A percentile compares a stretch with the other conserved stretches of the same genome.
These are phyloP conservation scores for Citrus reticulata DNA, from an alignment of 345 rosid genomes.

Conservation along the genomic window DNA sequence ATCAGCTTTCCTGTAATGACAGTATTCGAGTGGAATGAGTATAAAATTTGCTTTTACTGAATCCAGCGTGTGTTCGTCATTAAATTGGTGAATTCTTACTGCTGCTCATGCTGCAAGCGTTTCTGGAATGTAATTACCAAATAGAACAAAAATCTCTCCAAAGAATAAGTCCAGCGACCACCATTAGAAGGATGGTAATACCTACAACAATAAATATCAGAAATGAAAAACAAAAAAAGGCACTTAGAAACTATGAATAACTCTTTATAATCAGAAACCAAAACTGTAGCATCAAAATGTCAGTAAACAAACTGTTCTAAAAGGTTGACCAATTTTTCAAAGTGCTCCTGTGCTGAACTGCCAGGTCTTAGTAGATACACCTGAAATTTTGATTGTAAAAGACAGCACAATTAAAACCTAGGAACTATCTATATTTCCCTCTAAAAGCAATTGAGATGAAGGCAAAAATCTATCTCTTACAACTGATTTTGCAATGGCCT, in stretches of 20 bases:
- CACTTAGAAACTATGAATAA: constrained; percentile 5
- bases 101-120: constrained; percentile 83
- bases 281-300: constrained; percentile 19
- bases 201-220: constrained; percentile 38
- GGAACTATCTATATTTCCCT: constrained; percentile 15
- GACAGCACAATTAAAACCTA: constrained; percentile 14
- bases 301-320: constrained; percentile 87
- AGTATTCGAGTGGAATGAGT: constrained; percentile 25
- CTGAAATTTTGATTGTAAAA: constrained; percentile 39
- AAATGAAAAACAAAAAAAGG: not conserved
- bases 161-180: constrained; percentile 97
- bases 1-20: constrained; percentile 47
- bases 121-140: constrained; percentile 84
- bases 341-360: constrained; percentile 64
- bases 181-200: constrained; percentile 99
- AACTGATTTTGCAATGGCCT: constrained; percentile 80
- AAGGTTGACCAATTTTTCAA: constrained; percentile 91
- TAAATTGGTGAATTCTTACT: constrained; percentile 45
- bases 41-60: constrained; percentile 21
- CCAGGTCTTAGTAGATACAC: constrained; percentile 82
- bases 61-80: constrained; percentile 6
- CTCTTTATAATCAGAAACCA: constrained; percentile 7
- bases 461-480: constrained; percentile 43
- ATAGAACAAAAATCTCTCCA: constrained; percentile 80
- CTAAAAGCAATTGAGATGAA: constrained; percentile 19